These are phyloP conservation scores for Fusarium aywerte DNA, from an alignment of 2,329 filamentous ascomycete species.

Conservation along the genomic window DNA sequence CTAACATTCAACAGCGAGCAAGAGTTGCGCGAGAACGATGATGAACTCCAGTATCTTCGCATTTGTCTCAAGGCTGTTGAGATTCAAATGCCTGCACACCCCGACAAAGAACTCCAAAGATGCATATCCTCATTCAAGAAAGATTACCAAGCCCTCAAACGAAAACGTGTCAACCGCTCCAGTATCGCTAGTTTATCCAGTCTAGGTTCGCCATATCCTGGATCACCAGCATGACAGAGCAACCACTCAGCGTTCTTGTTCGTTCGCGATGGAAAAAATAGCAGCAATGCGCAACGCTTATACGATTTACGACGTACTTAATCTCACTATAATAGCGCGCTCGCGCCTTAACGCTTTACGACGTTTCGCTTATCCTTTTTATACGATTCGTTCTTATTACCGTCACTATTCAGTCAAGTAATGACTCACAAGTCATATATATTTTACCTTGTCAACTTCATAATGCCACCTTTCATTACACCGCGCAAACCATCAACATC, in stretches of 20 bases:
- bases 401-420: conserved; percentile 4
- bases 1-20: conserved; percentile 58
- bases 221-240: conserved; percentile 40
- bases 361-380: conserved; percentile 23
- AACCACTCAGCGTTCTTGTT: neutral
- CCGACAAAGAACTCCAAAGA: conserved; percentile 66
- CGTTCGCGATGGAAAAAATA: conserved; percentile 7
- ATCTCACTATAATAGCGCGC: conserved; percentile 20
- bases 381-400: conserved; percentile 12
- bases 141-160: conserved; percentile 64
- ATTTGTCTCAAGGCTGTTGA: conserved; percentile 72
- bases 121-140: conserved; percentile 71
- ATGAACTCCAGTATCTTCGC: conserved; percentile 69
- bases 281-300: conserved; percentile 29
- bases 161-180: conserved; percentile 53
- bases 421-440: conserved; percentile 5
- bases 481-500: conserved; percentile 16
- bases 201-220: conserved; percentile 44
- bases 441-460: conserved; percentile 5
- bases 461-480: conserved; percentile 12
- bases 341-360: conserved; percentile 34
- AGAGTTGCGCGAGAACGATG: conserved; percentile 66
- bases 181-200: conserved; percentile 47
- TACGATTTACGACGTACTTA: conserved; percentile 40
- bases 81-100: conserved; percentile 64